Percentiles rank a stretch among this genome's conserved stretches.
These are phyloP conservation scores for Termitomyces sp. DNA, from an alignment of 768 basidiomycete species.

Conservation along the genomic window DNA sequence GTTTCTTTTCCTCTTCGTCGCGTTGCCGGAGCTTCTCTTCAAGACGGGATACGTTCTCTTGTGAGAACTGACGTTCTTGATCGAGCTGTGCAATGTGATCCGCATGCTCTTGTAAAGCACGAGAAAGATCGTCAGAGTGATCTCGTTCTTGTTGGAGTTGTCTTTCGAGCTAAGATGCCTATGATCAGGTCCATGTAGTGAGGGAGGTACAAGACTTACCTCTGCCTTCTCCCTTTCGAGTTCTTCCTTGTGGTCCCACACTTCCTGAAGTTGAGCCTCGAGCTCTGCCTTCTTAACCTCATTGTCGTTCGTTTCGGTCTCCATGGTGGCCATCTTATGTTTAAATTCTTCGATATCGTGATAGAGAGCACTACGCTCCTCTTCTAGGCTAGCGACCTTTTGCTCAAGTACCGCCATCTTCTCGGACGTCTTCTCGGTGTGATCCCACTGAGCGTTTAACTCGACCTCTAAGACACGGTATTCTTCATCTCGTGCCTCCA, in stretches of 20 bases:
- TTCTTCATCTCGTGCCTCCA: slow-evolving; percentile 39
- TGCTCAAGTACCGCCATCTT: slow-evolving; percentile 33
- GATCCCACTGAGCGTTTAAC: slow-evolving; percentile 66
- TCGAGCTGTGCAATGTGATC: slow-evolving; percentile 44
- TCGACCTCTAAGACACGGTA: slow-evolving; percentile 49
- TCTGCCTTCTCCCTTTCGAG: slow-evolving; percentile 51
- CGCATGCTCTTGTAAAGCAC: slow-evolving; percentile 47
- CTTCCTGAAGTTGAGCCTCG: slow-evolving; percentile 48
- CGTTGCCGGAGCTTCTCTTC: slow-evolving; percentile 52
- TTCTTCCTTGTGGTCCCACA: slow-evolving; percentile 44
- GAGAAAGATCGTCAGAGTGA: slow-evolving; percentile 39
- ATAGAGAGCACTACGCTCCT: slow-evolving; percentile 34
- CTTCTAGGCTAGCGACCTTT: slow-evolving; percentile 28
- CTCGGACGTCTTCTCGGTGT: slow-evolving; percentile 53
- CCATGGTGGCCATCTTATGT: slow-evolving; percentile 37
- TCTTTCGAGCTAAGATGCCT: slow-evolving; percentile 38
- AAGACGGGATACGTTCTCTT: slow-evolving; percentile 48
- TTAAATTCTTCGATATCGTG: slow-evolving; percentile 37
- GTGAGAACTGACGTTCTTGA: slow-evolving; percentile 48
- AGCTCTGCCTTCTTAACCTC: slow-evolving; percentile 52
- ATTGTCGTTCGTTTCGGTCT: slow-evolving; percentile 48
- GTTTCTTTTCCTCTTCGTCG: slow-evolving; percentile 49
- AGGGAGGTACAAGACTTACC: slow-evolving; percentile 27
- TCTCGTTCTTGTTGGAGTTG: slow-evolving; percentile 50
- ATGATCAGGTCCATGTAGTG: background rate